Evolutionary conservation across 371 early-diverging fungal genomes (phyloP).

Genomic region (Basidiobolus meristosporus): DNA sequence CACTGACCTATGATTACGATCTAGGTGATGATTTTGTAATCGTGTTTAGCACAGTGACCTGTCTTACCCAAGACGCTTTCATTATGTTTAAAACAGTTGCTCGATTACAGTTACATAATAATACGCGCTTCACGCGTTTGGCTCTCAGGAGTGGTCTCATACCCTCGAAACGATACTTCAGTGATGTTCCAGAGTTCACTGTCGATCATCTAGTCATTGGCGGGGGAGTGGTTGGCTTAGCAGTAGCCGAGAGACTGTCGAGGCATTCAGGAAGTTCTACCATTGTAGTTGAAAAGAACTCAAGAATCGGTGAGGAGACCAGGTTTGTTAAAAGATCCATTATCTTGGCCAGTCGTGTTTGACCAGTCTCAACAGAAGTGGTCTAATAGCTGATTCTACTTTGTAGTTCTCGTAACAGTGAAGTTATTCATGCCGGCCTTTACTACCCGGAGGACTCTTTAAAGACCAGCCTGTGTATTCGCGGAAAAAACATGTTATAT

Average conservation of each 20-base stretch:
- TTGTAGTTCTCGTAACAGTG: constrained; percentile 67
- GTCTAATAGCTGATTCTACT: not conserved
- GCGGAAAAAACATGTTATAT: constrained; percentile 54
- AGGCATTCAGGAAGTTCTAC: not conserved
- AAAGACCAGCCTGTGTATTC: constrained; percentile 61
- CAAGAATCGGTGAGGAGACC: constrained; percentile 1
- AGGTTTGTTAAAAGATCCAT: constrained; percentile 2
- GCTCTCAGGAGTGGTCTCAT: not conserved
- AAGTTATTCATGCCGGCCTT: constrained; percentile 82
- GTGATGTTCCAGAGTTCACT: constrained; percentile 12
- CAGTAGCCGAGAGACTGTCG: constrained; percentile 18
- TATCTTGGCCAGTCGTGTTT: not conserved
- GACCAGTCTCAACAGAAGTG: not conserved
- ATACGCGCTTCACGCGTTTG: not conserved
- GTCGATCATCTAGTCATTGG: constrained; percentile 64
- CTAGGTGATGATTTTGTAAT: too few species aligned
- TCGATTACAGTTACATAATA: not conserved
- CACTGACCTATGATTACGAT: not conserved
- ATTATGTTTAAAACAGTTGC: not conserved
- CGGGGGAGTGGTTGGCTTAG: constrained; percentile 63
- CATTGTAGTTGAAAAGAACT: constrained; percentile 1
- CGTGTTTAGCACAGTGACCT: too few species aligned
- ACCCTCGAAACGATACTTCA: not conserved
- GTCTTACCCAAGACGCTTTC: not conserved
- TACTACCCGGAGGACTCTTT: constrained; percentile 65